These are phyloP conservation scores for Arabis alpina DNA, from an alignment of 345 rosid species.

Conservation along the genomic window DNA sequence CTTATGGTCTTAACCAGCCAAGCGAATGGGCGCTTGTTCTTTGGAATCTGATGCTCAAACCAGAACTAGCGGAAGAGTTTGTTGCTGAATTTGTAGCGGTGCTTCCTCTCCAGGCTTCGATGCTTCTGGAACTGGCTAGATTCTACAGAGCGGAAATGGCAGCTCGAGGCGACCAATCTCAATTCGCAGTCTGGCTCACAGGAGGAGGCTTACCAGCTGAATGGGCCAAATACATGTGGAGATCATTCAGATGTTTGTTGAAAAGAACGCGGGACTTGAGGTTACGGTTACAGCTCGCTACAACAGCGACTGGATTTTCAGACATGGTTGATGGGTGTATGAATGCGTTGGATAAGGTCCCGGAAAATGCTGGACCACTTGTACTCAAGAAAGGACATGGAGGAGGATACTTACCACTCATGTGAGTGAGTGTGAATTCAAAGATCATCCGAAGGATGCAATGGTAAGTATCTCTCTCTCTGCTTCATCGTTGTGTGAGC, in stretches of 20 bases:
- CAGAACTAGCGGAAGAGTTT: conserved; percentile 85
- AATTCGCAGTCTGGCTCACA: conserved; percentile 92
- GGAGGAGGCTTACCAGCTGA: conserved; percentile 95
- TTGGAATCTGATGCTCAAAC: conserved; percentile 95
- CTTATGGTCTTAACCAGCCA: conserved; percentile 92
- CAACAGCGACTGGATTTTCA: conserved; percentile 73
- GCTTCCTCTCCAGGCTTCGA: conserved; percentile 86
- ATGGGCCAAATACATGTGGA: conserved; percentile 88
- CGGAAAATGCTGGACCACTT: conserved; percentile 77
- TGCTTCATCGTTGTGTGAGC: conserved; percentile 31
- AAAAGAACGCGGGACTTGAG: conserved; percentile 84
- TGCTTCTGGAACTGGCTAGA: conserved; percentile 83
- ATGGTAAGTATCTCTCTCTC: conserved; percentile 11
- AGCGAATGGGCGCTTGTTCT: conserved; percentile 93
- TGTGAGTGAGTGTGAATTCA: conserved; percentile 50
- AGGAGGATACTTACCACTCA: conserved; percentile 91
- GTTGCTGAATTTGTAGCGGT: conserved; percentile 95
- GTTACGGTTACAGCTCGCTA: conserved; percentile 77
- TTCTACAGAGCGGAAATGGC: conserved; percentile 89
- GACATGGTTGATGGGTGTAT: conserved; percentile 66
- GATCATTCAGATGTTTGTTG: conserved; percentile 90
- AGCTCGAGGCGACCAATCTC: conserved; percentile 95
- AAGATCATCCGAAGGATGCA: conserved; percentile 30
- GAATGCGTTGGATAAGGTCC: conserved; percentile 73
- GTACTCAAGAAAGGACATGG: conserved; percentile 91